Conservation (phyloP, 768 basidiomycete genomes). For the Tephrocybe rancida region DNA sequence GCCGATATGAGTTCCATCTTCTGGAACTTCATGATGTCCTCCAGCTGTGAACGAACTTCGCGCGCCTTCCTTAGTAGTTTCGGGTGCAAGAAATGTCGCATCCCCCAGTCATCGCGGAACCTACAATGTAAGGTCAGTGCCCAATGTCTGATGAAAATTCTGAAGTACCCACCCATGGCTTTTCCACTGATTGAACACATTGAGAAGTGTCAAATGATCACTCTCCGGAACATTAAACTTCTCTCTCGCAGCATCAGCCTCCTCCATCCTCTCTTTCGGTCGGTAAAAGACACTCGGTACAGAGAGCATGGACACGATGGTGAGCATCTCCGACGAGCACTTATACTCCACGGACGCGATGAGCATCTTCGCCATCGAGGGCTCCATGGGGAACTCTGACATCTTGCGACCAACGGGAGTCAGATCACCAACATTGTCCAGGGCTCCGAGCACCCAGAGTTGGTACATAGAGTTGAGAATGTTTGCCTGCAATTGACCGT, state of each 20-base stretch:
- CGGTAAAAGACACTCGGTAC: constrained; percentile 98
- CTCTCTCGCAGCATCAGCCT: constrained; percentile 95
- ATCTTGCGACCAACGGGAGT: constrained; percentile 93
- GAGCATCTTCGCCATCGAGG: constrained; percentile 98
- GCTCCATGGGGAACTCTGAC: constrained; percentile 99
- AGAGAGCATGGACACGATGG: constrained; percentile 98
- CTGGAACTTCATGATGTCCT: constrained; percentile 99
- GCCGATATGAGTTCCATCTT: constrained; percentile 92
- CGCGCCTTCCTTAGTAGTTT: constrained; percentile 93
- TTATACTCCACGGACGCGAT: constrained; percentile 93
- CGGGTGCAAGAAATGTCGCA: constrained; percentile 95
- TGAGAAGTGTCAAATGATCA: constrained; percentile 92
- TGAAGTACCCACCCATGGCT: constrained; percentile 76
- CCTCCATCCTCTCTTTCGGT: constrained; percentile 96
- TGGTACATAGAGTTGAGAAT: constrained; percentile 99
- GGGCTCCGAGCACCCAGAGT: constrained; percentile 96
- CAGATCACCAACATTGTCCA: constrained; percentile 97
- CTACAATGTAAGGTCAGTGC: constrained; percentile 38
- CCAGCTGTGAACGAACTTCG: constrained; percentile 93
- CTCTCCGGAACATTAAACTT: constrained; percentile 99
- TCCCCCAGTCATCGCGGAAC: constrained; percentile 92
- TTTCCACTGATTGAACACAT: constrained; percentile 99
- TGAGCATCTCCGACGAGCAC: constrained; percentile 95
- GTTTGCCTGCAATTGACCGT: constrained; percentile 62
- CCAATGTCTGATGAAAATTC: background rate